These are phyloP conservation scores for Miscanthus sacchariflorus DNA, from an alignment of 202 grass and related monocot species.

Conservation along the genomic window DNA sequence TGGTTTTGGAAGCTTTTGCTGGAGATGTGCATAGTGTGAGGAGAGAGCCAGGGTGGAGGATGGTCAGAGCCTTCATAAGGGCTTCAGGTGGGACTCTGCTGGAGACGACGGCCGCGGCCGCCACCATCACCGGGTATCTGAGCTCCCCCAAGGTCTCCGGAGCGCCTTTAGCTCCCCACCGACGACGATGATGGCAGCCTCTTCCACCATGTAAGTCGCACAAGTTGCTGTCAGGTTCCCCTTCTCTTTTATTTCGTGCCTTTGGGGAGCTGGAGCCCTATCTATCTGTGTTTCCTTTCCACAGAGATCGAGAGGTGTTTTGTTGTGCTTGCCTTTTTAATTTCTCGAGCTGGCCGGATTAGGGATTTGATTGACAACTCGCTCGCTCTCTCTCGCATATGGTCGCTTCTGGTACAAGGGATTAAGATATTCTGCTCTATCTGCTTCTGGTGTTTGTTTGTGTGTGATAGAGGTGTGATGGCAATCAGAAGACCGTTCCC, in stretches of 20 bases:
- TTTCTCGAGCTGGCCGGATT: background rate
- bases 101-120: constrained; percentile 26
- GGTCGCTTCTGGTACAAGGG: background rate
- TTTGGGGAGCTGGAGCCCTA: constrained; percentile 19
- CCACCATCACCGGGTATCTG: background rate
- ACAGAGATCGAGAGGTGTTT: background rate
- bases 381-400: background rate
- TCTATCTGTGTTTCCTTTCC: constrained; percentile 27
- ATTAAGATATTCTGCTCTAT: background rate
- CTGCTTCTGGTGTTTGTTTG: background rate
- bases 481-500: background rate
- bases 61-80: constrained; percentile 61
- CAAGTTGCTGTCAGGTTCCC: background rate
- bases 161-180: background rate
- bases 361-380: constrained; percentile 39
- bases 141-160: constrained; percentile 26
- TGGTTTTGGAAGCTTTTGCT: constrained; percentile 51
- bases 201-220: constrained; percentile 56
- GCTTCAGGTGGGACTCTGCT: constrained; percentile 42
- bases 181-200: constrained; percentile 38
- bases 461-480: too few species aligned
- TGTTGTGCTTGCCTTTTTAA: background rate
- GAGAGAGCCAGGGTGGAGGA: constrained; percentile 35
- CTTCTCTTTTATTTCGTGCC: background rate
- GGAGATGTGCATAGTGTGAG: constrained; percentile 45